These are phyloP conservation scores for Colletotrichum limetticola DNA, from an alignment of 2,329 filamentous ascomycete genomes.

Conservation along the genomic window DNA sequence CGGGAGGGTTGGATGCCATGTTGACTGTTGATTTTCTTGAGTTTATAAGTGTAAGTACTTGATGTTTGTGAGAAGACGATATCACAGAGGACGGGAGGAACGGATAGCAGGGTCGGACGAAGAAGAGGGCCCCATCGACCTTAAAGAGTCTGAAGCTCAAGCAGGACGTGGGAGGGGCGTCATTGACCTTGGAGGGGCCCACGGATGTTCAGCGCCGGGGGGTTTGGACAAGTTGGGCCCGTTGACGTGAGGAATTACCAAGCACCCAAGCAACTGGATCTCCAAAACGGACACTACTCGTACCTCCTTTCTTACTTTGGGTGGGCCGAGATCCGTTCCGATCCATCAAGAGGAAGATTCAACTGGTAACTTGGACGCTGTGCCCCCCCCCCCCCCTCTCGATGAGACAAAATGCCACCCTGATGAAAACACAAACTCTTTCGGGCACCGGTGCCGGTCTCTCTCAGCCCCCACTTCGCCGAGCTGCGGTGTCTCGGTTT, in stretches of 20 bases:
- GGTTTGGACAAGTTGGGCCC: background rate
- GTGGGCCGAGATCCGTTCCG: slow-evolving; percentile 20
- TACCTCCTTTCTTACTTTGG: background rate
- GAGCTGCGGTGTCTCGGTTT: background rate
- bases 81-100: background rate
- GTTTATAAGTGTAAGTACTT: background rate
- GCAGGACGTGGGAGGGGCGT: slow-evolving; percentile 1
- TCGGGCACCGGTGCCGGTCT: background rate
- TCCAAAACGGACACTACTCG: background rate
- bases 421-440: slow-evolving; percentile 4
- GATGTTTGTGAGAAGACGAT: background rate
- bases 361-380: background rate
- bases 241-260: slow-evolving; percentile 32
- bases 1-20: slow-evolving; percentile 66
- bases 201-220: background rate
- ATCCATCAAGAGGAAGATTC: slow-evolving; percentile 3
- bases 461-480: background rate
- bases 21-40: background rate
- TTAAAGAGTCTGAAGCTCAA: slow-evolving; percentile 24
- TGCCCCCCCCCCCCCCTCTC: slow-evolving; percentile 7
- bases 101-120: background rate
- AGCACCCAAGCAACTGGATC: slow-evolving; percentile 16
- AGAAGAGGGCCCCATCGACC: background rate
- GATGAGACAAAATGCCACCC: slow-evolving; percentile 9
- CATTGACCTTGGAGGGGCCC: background rate